Evolutionary conservation across 768 basidiomycete species (phyloP).

Genomic region (Boletus barrowsii): DNA sequence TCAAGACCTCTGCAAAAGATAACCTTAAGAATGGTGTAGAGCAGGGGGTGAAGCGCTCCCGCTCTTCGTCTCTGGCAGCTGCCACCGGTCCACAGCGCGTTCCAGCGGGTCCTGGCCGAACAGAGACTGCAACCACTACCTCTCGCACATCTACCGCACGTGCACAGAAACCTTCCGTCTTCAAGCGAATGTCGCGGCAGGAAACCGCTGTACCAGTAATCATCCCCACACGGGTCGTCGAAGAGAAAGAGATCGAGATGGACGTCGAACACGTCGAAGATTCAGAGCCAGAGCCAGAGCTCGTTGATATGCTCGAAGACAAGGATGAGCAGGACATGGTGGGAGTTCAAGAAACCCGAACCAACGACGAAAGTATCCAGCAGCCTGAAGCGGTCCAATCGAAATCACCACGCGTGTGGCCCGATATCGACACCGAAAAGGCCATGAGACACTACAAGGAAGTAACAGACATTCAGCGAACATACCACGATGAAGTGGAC

Average conservation of each 20-base stretch:
- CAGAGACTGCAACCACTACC: slow-evolving; percentile 41
- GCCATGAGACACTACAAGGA: slow-evolving; percentile 56
- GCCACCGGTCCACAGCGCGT: slow-evolving; percentile 65
- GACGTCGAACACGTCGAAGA: slow-evolving; percentile 47
- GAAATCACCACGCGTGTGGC: slow-evolving; percentile 61
- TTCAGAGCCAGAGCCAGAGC: slow-evolving; percentile 40
- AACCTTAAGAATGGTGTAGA: slow-evolving; percentile 53
- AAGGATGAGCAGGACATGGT: slow-evolving; percentile 66
- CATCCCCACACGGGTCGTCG: slow-evolving; percentile 37
- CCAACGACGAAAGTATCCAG: slow-evolving; percentile 44
- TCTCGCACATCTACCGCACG: slow-evolving; percentile 32
- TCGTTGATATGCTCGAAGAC: slow-evolving; percentile 40
- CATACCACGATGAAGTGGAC: slow-evolving; percentile 70
- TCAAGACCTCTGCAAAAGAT: slow-evolving; percentile 55
- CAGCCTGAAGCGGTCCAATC: slow-evolving; percentile 37
- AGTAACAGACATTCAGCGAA: slow-evolving; percentile 59
- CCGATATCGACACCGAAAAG: slow-evolving; percentile 65
- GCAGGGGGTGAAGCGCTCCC: slow-evolving; percentile 52
- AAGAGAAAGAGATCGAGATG: slow-evolving; percentile 58
- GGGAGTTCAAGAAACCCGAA: slow-evolving; percentile 40
- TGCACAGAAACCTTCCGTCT: slow-evolving; percentile 31
- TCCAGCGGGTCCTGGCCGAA: slow-evolving; percentile 60
- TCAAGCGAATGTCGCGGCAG: slow-evolving; percentile 42
- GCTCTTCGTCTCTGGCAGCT: slow-evolving; percentile 63
- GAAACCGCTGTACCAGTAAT: slow-evolving; percentile 43